Evolutionary conservation across 495 filamentous ascomycete genomes (phyloP).

Genomic region (Lasiosphaeria ovina): DNA sequence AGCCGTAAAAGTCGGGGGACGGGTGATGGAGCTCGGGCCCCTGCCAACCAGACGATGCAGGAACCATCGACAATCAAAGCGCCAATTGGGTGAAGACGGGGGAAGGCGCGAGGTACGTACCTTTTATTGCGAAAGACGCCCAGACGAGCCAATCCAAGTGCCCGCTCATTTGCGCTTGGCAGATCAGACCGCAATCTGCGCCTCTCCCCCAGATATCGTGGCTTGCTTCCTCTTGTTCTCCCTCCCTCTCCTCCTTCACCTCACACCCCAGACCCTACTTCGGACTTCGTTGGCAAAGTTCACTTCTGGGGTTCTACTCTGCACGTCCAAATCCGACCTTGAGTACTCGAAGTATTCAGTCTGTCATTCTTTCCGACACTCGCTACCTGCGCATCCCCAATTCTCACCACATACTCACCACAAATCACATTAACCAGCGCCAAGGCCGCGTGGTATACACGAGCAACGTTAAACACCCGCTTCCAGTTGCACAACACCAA

Average conservation of each 20-base stretch:
- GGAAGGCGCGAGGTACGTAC: background rate
- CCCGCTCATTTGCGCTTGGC: conserved; percentile 5
- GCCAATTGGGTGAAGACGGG: background rate
- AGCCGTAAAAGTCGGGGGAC: too few species aligned
- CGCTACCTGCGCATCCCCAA: conserved; percentile 6
- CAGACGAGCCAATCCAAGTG: background rate
- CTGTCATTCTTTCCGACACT: conserved; percentile 35
- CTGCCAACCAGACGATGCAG: background rate
- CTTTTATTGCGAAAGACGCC: background rate
- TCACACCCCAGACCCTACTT: conserved; percentile 25
- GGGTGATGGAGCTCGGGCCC: too few species aligned
- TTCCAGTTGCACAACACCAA: background rate
- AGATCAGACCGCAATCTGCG: conserved; percentile 18
- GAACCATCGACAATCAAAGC: background rate
- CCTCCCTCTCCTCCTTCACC: conserved; percentile 15
- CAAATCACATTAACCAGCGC: conserved; percentile 12
- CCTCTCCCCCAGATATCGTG: conserved; percentile 18
- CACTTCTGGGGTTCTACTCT: conserved; percentile 29
- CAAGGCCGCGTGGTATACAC: background rate
- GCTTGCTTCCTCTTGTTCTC: conserved; percentile 11
- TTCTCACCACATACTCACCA: conserved; percentile 8
- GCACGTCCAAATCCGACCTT: conserved; percentile 22
- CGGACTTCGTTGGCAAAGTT: conserved; percentile 60
- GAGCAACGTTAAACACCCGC: background rate
- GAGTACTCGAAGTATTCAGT: conserved; percentile 47